Conservation (phyloP, 768 basidiomycete species). For the Pleurotus pulmonarius region DNA sequence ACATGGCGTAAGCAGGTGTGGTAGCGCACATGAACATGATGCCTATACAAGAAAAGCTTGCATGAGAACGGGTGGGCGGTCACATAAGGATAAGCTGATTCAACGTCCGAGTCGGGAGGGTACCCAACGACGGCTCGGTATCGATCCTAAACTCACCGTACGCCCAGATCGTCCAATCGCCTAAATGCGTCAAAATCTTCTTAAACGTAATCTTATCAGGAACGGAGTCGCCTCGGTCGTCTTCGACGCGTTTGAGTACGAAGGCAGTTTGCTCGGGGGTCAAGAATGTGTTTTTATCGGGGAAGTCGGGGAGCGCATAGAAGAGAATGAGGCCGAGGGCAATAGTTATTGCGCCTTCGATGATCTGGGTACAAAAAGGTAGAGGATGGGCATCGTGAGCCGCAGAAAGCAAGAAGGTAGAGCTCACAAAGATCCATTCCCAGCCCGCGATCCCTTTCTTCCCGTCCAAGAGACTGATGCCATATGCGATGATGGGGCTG, state of each 20-base stretch:
- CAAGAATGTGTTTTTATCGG: constrained; percentile 43
- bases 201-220: constrained; percentile 35
- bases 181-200: constrained; percentile 34
- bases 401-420: neutral
- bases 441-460: constrained; percentile 38
- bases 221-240: constrained; percentile 46
- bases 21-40: constrained; percentile 41
- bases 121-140: neutral
- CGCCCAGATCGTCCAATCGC: constrained; percentile 45
- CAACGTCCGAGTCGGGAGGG: neutral
- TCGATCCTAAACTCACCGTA: constrained; percentile 30
- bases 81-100: neutral
- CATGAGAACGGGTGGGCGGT: neutral
- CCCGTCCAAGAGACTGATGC: constrained; percentile 35
- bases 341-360: constrained; percentile 42
- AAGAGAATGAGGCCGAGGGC: constrained; percentile 36
- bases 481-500: constrained; percentile 41
- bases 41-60: constrained; percentile 20
- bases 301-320: constrained; percentile 43
- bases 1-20: constrained; percentile 41
- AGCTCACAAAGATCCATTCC: constrained; percentile 47
- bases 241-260: constrained; percentile 42
- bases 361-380: constrained; percentile 24
- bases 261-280: constrained; percentile 37
- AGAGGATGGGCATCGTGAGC: neutral